Evolutionary conservation across 169 alveolate species (phyloP).

Genomic region (Eimeria praecox): DNA sequence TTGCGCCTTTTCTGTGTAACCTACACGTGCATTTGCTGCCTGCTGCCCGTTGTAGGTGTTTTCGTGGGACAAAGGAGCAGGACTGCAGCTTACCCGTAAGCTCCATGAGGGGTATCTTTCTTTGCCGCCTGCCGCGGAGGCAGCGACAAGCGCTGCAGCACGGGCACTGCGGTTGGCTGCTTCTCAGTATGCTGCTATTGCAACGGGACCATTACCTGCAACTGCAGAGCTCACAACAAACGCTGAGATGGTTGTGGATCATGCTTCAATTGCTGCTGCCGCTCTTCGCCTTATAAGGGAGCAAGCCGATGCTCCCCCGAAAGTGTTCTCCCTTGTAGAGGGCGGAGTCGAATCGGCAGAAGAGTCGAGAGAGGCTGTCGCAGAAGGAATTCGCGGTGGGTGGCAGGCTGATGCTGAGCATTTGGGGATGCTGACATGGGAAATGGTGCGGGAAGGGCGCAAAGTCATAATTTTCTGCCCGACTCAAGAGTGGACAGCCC

Average conservation of each 20-base stretch:
- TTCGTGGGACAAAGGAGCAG: conserved; percentile 39
- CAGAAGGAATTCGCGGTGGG: conserved; percentile 33
- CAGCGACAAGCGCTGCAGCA: conserved; percentile 70
- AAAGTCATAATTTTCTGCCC: conserved; percentile 86
- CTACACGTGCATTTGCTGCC: not conserved
- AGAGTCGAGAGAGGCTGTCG: not conserved
- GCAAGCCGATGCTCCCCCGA: not conserved
- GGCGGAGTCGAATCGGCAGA: not conserved
- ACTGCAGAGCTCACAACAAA: not conserved
- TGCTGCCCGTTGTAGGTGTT: conserved; percentile 12
- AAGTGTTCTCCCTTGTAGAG: not conserved
- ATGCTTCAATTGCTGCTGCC: conserved; percentile 58
- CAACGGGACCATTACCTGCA: not conserved
- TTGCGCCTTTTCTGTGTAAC: not conserved
- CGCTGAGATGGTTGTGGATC: conserved; percentile 2
- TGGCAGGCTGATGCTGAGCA: conserved; percentile 82
- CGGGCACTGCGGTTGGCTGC: conserved; percentile 67
- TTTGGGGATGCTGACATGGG: conserved; percentile 85
- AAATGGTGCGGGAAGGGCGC: conserved; percentile 82
- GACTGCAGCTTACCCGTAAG: conserved; percentile 67
- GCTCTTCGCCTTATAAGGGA: conserved; percentile 53
- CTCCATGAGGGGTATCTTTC: conserved; percentile 49
- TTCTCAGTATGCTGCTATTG: conserved; percentile 9
- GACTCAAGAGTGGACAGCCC: conserved; percentile 83
- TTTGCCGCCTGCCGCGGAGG: conserved; percentile 40